Evolutionary conservation across 257 asterid species (phyloP).

Genomic region (Prunella vulgaris): DNA sequence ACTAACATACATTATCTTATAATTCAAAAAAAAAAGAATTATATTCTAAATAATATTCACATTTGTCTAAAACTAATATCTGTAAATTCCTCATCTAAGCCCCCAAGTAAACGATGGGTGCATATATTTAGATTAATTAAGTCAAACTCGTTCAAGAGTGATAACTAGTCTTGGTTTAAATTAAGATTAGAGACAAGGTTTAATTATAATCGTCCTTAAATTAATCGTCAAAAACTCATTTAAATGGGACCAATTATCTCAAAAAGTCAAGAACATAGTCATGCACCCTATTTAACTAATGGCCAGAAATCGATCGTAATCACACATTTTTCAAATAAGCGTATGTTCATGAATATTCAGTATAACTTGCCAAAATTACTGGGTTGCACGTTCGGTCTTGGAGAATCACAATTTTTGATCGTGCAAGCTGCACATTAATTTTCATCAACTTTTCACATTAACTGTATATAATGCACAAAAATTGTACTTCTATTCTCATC

Average conservation of each 20-base stretch:
- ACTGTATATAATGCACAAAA: constrained; percentile 12
- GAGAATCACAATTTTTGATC: constrained; percentile 1
- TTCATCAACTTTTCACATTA: background rate
- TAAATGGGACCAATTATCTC: background rate
- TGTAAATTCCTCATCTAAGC: too few relatives aligned
- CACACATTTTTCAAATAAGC: background rate
- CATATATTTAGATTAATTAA: background rate
- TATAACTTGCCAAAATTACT: background rate
- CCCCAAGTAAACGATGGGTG: background rate
- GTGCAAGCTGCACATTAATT: constrained; percentile 11
- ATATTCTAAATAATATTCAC: too few relatives aligned
- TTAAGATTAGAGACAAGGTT: background rate
- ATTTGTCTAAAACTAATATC: too few relatives aligned
- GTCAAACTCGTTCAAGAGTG: background rate
- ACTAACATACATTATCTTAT: too few relatives aligned
- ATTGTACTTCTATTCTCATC: constrained; percentile 2
- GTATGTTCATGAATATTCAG: constrained; percentile 5
- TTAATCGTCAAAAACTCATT: background rate
- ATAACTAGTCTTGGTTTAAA: background rate
- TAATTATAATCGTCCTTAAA: background rate
- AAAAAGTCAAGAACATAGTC: constrained; percentile 3
- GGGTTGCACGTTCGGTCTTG: constrained; percentile 30
- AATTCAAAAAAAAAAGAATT: too few relatives aligned
- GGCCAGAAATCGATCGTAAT: background rate
- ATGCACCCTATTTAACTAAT: background rate